These are phyloP conservation scores for Collybiopsis confluens DNA, from an alignment of 768 basidiomycete species.

Conservation along the genomic window DNA sequence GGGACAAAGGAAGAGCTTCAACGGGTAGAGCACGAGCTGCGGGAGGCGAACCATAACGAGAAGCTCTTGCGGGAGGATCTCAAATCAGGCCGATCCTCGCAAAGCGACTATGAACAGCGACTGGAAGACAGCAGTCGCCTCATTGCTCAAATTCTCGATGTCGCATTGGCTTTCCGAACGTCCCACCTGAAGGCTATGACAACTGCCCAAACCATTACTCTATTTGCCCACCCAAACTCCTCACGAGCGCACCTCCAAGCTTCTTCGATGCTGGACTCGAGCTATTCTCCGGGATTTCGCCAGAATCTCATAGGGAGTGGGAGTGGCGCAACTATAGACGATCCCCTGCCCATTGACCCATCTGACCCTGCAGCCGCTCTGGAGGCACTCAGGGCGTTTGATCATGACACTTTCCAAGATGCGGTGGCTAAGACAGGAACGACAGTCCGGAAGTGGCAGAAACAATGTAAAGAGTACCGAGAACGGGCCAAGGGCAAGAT, in stretches of 20 bases:
- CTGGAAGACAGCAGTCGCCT: slow-evolving; percentile 64
- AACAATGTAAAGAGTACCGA: slow-evolving; percentile 92
- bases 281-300: slow-evolving; percentile 43
- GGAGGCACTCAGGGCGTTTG: slow-evolving; percentile 67
- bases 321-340: slow-evolving; percentile 35
- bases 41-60: slow-evolving; percentile 64
- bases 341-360: slow-evolving; percentile 75
- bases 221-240: slow-evolving; percentile 45
- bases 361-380: slow-evolving; percentile 69
- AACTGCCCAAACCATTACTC: slow-evolving; percentile 52
- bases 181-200: slow-evolving; percentile 71
- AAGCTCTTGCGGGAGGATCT: slow-evolving; percentile 71
- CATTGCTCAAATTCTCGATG: slow-evolving; percentile 77
- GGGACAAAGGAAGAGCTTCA: slow-evolving; percentile 72
- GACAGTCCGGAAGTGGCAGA: slow-evolving; percentile 94
- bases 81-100: slow-evolving; percentile 61
- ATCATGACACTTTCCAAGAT: slow-evolving; percentile 83
- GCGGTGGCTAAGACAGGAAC: slow-evolving; percentile 77
- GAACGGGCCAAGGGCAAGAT: slow-evolving; percentile 97
- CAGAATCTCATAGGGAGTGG: slow-evolving; percentile 44
- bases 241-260: slow-evolving; percentile 25
- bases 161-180: slow-evolving; percentile 72
- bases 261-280: slow-evolving; percentile 43
- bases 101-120: slow-evolving; percentile 62
- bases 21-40: slow-evolving; percentile 64